Conservation (phyloP, 805 yeast genomes). For the Kodamaea neixiangensis region DNA sequence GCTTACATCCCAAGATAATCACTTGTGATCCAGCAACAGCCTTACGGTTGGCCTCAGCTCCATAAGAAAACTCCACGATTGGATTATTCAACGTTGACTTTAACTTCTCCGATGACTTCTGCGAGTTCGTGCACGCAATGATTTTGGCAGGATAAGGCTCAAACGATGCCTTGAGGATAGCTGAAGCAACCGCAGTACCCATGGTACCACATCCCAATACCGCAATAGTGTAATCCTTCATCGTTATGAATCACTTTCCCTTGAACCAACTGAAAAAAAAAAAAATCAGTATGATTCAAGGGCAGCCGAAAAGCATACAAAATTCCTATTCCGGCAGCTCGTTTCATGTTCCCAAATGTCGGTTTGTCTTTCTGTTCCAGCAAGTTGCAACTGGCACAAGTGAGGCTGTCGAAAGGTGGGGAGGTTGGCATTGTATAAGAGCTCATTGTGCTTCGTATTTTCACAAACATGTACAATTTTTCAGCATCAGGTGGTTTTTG, state of each 20-base stretch:
- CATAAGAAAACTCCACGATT: slow-evolving; percentile 53
- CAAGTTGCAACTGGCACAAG: neutral
- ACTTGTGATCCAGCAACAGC: slow-evolving; percentile 70
- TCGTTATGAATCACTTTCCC: slow-evolving; percentile 6
- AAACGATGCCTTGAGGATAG: slow-evolving; percentile 56
- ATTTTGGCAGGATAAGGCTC: slow-evolving; percentile 67
- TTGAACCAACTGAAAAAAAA: neutral
- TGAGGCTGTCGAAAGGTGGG: neutral
- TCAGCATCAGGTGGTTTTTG: neutral
- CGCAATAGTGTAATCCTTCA: slow-evolving; percentile 57
- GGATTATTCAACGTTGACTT: slow-evolving; percentile 44
- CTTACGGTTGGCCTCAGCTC: slow-evolving; percentile 45
- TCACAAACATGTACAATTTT: neutral
- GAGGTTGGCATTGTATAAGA: neutral
- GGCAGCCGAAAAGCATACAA: neutral
- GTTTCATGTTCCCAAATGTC: neutral
- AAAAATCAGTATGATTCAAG: neutral
- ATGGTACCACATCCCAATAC: slow-evolving; percentile 93
- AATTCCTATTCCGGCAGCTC: neutral
- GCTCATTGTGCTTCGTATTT: neutral
- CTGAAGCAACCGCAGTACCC: slow-evolving; percentile 90
- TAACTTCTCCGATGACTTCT: slow-evolving; percentile 37
- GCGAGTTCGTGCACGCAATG: slow-evolving; percentile 73
- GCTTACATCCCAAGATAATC: slow-evolving; percentile 84
- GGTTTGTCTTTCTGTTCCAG: neutral